A percentile compares a stretch with the other conserved stretches of the same genome.
phyloP scores from a whole-genome alignment of 176 grass and related monocot species.

The Otatea glauca region DNA sequence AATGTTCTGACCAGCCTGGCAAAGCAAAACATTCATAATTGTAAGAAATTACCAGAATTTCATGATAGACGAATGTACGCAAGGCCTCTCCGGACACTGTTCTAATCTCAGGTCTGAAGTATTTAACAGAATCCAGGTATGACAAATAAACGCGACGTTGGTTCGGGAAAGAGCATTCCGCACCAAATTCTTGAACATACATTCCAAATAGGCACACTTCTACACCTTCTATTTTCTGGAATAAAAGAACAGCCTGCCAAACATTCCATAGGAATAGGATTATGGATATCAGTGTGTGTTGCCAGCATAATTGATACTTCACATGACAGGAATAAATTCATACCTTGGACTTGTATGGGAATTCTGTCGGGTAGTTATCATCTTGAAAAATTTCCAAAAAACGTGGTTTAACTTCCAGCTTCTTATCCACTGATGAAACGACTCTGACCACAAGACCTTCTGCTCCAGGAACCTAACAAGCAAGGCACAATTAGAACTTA shows the following conservation, averaged over 20 bases:
- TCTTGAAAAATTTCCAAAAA: constrained; percentile 99
- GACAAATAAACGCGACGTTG: constrained; percentile 97
- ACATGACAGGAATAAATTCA: constrained; percentile 35
- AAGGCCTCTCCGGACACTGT: constrained; percentile 81
- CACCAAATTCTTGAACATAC: constrained; percentile 99
- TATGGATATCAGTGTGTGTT: constrained; percentile 21
- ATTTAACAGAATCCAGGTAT: constrained; percentile 99
- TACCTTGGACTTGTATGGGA: constrained; percentile 99
- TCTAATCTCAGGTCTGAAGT: constrained; percentile 95
- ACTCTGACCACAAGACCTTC: constrained; percentile 99
- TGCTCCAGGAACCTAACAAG: constrained; percentile 80
- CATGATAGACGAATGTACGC: constrained; percentile 94
- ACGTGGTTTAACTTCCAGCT: constrained; percentile 96
- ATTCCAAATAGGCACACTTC: constrained; percentile 99
- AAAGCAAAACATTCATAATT: constrained; percentile 32
- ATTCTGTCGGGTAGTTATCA: constrained; percentile 96
- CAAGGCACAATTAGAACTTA: constrained; percentile 27
- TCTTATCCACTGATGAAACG: constrained; percentile 99
- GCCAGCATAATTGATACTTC: constrained; percentile 34
- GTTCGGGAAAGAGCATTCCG: constrained; percentile 82
- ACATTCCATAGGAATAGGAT: constrained; percentile 36
- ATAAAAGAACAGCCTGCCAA: constrained; percentile 94
- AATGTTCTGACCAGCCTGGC: constrained; percentile 39
- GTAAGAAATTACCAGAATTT: constrained; percentile 84
- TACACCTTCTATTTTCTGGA: constrained; percentile 99